Evolutionary conservation across 495 filamentous ascomycete genomes (phyloP).

Genomic region (Delitschia confertaspora): DNA sequence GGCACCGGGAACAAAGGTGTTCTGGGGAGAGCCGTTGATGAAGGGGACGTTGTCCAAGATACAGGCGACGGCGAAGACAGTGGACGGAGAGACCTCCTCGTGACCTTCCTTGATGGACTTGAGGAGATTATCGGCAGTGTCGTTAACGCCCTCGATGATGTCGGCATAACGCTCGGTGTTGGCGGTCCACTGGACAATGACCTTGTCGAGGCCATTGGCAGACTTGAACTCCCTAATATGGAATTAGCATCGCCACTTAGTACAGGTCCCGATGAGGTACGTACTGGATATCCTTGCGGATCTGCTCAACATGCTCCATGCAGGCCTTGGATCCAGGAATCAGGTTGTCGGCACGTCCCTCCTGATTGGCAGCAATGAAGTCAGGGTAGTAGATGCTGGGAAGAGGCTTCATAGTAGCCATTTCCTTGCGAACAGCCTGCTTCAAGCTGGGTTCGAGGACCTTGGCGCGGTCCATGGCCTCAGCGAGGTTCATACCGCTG

Average conservation of each 20-base stretch:
- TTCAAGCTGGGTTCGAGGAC: slow-evolving; percentile 93
- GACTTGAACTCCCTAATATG: slow-evolving; percentile 74
- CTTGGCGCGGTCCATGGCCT: slow-evolving; percentile 90
- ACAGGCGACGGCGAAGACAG: slow-evolving; percentile 87
- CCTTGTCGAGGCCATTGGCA: slow-evolving; percentile 78
- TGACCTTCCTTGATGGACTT: slow-evolving; percentile 79
- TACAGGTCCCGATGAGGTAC: slow-evolving; percentile 11
- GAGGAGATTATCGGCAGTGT: slow-evolving; percentile 89
- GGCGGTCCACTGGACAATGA: slow-evolving; percentile 96
- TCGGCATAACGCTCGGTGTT: slow-evolving; percentile 97
- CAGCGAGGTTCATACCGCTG: slow-evolving; percentile 74
- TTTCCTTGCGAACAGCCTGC: slow-evolving; percentile 79
- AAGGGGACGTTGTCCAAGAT: slow-evolving; percentile 87
- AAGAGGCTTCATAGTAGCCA: slow-evolving; percentile 80
- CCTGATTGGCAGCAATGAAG: slow-evolving; percentile 98
- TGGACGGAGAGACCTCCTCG: slow-evolving; percentile 84
- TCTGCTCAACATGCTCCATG: slow-evolving; percentile 80
- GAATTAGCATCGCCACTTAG: slow-evolving; percentile 4
- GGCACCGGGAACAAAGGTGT: slow-evolving; percentile 93
- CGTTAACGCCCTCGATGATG: slow-evolving; percentile 80
- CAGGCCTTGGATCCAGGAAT: slow-evolving; percentile 74
- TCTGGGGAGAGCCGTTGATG: slow-evolving; percentile 99
- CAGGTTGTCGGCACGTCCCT: slow-evolving; percentile 89
- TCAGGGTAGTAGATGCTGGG: slow-evolving; percentile 98
- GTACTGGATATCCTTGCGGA: slow-evolving; percentile 91